phyloP scores from a whole-genome alignment of 2,329 filamentous ascomycete species.

The Colletotrichum eremochloae region DNA sequence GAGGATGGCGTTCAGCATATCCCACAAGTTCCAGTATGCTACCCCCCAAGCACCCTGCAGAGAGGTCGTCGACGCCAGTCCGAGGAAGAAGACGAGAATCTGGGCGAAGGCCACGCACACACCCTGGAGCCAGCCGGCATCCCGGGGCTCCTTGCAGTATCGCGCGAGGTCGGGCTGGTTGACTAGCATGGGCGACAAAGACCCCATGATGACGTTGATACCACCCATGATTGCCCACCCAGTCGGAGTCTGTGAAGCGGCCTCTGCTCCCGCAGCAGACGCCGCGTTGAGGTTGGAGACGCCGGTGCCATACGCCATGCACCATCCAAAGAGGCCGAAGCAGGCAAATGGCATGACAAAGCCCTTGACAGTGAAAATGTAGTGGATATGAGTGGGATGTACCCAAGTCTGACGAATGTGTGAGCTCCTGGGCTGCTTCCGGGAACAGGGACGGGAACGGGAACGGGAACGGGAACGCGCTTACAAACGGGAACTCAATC shows the following conservation, averaged over 20 bases:
- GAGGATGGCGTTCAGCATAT: constrained; percentile 52
- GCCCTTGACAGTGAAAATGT: constrained; percentile 53
- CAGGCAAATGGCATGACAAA: constrained; percentile 52
- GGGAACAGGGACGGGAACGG: background rate
- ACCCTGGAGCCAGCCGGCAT: constrained; percentile 51
- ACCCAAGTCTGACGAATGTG: constrained; percentile 46
- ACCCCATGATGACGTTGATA: constrained; percentile 56
- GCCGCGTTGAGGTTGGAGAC: constrained; percentile 47
- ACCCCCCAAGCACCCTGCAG: constrained; percentile 52
- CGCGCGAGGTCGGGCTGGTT: constrained; percentile 55
- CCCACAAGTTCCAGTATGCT: constrained; percentile 55
- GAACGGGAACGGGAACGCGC: constrained; percentile 2
- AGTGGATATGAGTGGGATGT: constrained; percentile 52
- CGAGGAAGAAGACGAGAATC: constrained; percentile 49
- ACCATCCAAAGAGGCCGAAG: constrained; percentile 54
- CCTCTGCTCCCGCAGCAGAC: constrained; percentile 45
- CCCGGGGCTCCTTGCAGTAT: constrained; percentile 50
- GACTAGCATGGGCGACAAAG: constrained; percentile 51
- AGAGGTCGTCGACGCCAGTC: constrained; percentile 49
- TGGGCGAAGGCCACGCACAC: constrained; percentile 46
- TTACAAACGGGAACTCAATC: constrained; percentile 54
- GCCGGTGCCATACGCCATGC: constrained; percentile 48
- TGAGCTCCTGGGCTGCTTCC: background rate
- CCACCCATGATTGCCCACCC: constrained; percentile 55
- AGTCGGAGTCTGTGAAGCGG: constrained; percentile 46